Conservation (phyloP, 352 stramenopile genomes). For the Phytophthora macrochlamydospora region DNA sequence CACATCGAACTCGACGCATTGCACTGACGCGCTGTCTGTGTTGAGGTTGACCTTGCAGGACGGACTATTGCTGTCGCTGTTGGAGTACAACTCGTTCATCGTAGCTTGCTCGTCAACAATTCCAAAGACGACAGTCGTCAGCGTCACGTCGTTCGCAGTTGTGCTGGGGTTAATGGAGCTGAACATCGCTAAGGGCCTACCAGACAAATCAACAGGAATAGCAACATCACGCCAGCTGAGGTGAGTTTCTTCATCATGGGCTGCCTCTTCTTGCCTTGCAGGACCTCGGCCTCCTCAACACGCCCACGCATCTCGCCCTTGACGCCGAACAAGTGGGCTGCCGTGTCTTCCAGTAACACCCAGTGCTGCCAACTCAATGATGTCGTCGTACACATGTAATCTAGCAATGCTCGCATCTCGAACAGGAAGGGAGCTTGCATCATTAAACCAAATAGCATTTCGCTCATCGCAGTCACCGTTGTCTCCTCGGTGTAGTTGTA, state of each 20-base stretch:
- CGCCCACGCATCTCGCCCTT: constrained; percentile 83
- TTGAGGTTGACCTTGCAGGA: constrained; percentile 61
- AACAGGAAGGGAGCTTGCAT: constrained; percentile 88
- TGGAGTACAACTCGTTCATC: constrained; percentile 77
- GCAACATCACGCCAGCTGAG: constrained; percentile 77
- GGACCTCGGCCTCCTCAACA: constrained; percentile 62
- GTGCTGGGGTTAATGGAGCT: constrained; percentile 89
- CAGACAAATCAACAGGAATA: constrained; percentile 79
- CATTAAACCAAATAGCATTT: constrained; percentile 75
- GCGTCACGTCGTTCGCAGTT: constrained; percentile 65
- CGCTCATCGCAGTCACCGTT: constrained; percentile 50
- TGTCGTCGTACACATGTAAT: constrained; percentile 89
- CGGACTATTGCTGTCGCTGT: constrained; percentile 76
- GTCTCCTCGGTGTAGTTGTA: constrained; percentile 75
- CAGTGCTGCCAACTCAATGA: constrained; percentile 83
- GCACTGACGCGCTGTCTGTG: constrained; percentile 75
- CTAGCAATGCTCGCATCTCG: constrained; percentile 84
- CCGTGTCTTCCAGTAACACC: constrained; percentile 85
- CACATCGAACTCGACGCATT: constrained; percentile 78
- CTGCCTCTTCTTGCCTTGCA: constrained; percentile 84
- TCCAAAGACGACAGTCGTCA: constrained; percentile 69
- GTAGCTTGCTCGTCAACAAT: constrained; percentile 78
- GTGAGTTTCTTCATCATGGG: constrained; percentile 68
- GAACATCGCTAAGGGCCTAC: constrained; percentile 79
- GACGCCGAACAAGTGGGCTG: constrained; percentile 76